These are phyloP conservation scores for Austroboletus festivus DNA, from an alignment of 768 basidiomycete species.

Conservation along the genomic window DNA sequence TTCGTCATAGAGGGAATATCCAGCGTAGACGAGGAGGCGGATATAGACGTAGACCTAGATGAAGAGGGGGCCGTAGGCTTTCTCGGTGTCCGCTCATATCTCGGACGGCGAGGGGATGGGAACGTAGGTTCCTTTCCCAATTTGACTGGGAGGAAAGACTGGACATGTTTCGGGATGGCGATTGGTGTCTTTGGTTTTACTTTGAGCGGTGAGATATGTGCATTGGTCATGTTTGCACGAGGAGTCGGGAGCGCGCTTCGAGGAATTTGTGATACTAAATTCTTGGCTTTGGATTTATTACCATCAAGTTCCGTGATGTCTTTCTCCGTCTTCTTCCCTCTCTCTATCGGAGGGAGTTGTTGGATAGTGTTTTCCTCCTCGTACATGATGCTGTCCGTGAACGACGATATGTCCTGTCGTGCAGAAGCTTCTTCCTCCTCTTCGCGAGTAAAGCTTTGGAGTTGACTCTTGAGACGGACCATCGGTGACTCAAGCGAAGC, in stretches of 20 bases:
- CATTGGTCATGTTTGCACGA: constrained; percentile 33
- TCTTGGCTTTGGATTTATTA: constrained; percentile 51
- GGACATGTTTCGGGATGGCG: constrained; percentile 45
- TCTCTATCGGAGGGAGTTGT: constrained; percentile 29
- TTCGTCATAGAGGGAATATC: constrained; percentile 53
- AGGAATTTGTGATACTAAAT: constrained; percentile 35
- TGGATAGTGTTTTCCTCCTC: constrained; percentile 30
- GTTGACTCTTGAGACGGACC: constrained; percentile 59
- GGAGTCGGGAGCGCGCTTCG: constrained; percentile 31
- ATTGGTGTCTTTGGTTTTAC: constrained; percentile 59
- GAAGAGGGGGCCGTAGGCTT: constrained; percentile 16
- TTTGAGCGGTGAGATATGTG: constrained; percentile 48
- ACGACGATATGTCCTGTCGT: constrained; percentile 16
- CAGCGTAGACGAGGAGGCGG: constrained; percentile 30
- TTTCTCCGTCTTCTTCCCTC: constrained; percentile 49
- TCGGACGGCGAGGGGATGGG: constrained; percentile 36
- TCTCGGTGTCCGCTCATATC: constrained; percentile 28
- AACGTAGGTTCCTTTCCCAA: constrained; percentile 61
- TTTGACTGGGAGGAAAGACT: constrained; percentile 63
- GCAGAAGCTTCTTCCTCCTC: constrained; percentile 36
- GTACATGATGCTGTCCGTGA: constrained; percentile 29
- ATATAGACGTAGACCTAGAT: constrained; percentile 26
- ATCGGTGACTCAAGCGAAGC: constrained; percentile 73
- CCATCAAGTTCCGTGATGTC: constrained; percentile 40
- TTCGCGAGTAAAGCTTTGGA: constrained; percentile 50